These are phyloP conservation scores for Scheffersomyces lignosus DNA, from an alignment of 805 yeast genomes.

Conservation along the genomic window DNA sequence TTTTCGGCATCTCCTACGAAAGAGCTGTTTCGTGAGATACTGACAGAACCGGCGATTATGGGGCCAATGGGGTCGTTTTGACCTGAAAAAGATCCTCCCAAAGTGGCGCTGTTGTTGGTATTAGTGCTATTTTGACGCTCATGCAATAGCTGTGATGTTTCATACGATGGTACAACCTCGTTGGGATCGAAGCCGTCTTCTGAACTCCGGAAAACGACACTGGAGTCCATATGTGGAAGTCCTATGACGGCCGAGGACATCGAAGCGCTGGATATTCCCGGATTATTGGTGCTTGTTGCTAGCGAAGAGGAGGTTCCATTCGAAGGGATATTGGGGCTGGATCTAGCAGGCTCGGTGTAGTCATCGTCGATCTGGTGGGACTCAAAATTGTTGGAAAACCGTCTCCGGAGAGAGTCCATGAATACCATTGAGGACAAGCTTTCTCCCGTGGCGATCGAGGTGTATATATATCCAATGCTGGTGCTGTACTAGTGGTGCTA, in stretches of 20 bases:
- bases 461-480: too few relatives aligned
- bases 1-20: background rate
- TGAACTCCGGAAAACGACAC: too few relatives aligned
- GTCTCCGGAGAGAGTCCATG: slow-evolving; percentile 23
- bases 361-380: slow-evolving; percentile 36
- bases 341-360: slow-evolving; percentile 19
- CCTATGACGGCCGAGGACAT: background rate
- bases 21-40: too few relatives aligned
- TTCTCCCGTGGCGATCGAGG: too few relatives aligned
- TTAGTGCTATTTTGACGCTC: slow-evolving; percentile 12
- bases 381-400: slow-evolving; percentile 26
- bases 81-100: background rate
- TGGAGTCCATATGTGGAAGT: too few relatives aligned
- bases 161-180: slow-evolving; percentile 44
- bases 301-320: too few relatives aligned
- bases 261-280: background rate
- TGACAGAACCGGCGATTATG: too few relatives aligned
- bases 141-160: slow-evolving; percentile 35
- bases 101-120: background rate
- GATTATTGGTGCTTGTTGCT: background rate
- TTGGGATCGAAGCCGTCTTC: slow-evolving; percentile 21
- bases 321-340: too few relatives aligned
- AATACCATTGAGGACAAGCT: slow-evolving; percentile 16
- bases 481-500: too few relatives aligned
- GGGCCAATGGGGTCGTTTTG: background rate